Conservation (phyloP, 2,329 filamentous ascomycete genomes). For the Fusarium miscanthi region DNA sequence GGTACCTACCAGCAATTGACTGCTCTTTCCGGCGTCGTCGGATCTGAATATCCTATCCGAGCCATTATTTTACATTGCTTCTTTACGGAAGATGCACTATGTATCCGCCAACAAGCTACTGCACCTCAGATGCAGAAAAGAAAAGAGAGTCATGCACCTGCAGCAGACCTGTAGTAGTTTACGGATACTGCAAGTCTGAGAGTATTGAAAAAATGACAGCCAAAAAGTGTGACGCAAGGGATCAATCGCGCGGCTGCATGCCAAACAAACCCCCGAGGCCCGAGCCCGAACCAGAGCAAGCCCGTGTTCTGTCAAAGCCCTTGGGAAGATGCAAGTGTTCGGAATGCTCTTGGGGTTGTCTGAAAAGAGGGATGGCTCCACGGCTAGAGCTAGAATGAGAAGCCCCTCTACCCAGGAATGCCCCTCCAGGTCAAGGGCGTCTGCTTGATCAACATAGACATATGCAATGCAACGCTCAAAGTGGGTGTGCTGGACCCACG, state of each 20-base stretch:
- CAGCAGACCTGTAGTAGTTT: slow-evolving; percentile 4
- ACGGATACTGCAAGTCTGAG: slow-evolving; percentile 18
- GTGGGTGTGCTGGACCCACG: slow-evolving; percentile 42
- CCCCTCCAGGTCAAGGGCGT: slow-evolving; percentile 44
- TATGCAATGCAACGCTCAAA: slow-evolving; percentile 32
- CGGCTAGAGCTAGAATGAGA: slow-evolving; percentile 29
- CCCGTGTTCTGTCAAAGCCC: slow-evolving; percentile 32
- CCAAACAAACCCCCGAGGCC: slow-evolving; percentile 37
- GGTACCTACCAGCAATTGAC: neutral
- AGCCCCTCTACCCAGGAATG: slow-evolving; percentile 45
- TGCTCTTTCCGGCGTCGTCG: neutral
- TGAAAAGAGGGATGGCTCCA: slow-evolving; percentile 39
- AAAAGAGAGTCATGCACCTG: slow-evolving; percentile 14
- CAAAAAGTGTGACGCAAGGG: slow-evolving; percentile 41
- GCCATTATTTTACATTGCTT: slow-evolving; percentile 32
- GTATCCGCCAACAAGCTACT: slow-evolving; percentile 15
- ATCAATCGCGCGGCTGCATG: slow-evolving; percentile 37
- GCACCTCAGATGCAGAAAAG: slow-evolving; percentile 12
- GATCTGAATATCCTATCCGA: slow-evolving; percentile 7
- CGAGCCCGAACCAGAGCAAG: slow-evolving; percentile 27
- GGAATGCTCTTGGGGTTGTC: slow-evolving; percentile 27
- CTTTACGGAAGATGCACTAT: slow-evolving; percentile 14
- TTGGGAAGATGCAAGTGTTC: slow-evolving; percentile 34
- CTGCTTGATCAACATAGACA: slow-evolving; percentile 33
- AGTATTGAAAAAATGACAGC: neutral